phyloP scores from a whole-genome alignment of 305 asterid species.

The Fraxinus paxiana region DNA sequence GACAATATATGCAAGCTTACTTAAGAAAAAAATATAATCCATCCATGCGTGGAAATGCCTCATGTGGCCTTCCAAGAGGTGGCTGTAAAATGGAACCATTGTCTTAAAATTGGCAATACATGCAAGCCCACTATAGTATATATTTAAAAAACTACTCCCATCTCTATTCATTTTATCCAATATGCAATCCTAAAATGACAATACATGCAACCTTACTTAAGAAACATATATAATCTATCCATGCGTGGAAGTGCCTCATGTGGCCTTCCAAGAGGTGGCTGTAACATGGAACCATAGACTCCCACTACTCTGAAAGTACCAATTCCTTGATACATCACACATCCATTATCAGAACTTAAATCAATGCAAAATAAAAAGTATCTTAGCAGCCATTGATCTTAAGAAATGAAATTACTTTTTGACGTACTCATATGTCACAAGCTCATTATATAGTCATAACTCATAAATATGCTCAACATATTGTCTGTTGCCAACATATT shows the following conservation, averaged over 20 bases:
- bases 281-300: not conserved
- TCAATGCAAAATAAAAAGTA: not conserved
- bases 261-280: not conserved
- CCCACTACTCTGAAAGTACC: constrained; percentile 8
- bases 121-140: not conserved
- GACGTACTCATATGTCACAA: not conserved
- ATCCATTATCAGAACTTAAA: not conserved
- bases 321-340: not conserved
- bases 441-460: not conserved
- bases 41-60: not conserved
- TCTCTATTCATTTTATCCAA: not conserved
- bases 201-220: not conserved
- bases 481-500: not conserved
- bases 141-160: not conserved
- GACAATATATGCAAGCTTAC: not conserved
- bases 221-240: constrained; percentile 5
- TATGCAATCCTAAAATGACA: not conserved
- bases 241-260: not conserved
- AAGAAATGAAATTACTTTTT: not conserved
- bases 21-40: constrained; percentile 7
- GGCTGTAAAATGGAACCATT: not conserved
- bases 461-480: constrained; percentile 11
- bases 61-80: not conserved
- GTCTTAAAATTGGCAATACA: not conserved
- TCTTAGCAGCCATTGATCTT: not conserved